A percentile compares a stretch with the other conserved stretches of the same genome.
These are phyloP conservation scores for Coemansia sp. DNA, from an alignment of 192 early-diverging fungal species.

Conservation along the genomic window DNA sequence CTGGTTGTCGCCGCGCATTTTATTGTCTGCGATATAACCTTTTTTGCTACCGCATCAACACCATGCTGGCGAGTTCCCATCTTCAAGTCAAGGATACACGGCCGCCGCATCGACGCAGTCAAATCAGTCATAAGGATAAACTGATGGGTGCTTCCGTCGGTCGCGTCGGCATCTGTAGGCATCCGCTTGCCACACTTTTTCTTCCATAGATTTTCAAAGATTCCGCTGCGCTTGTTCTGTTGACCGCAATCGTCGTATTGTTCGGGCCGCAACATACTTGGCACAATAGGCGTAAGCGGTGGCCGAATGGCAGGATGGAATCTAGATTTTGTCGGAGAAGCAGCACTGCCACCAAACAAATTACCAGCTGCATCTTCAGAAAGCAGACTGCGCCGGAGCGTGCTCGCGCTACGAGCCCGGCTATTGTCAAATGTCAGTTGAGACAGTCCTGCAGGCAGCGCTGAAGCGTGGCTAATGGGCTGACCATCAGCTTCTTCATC, in stretches of 20 bases:
- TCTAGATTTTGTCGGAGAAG: neutral
- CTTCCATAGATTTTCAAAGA: constrained; percentile 47
- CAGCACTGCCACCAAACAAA: neutral
- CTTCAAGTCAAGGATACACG: constrained; percentile 96
- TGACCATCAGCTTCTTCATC: too few species aligned
- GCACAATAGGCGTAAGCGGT: constrained; percentile 8
- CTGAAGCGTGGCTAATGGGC: neutral
- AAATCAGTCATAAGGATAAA: constrained; percentile 94
- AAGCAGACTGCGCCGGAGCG: constrained; percentile 30
- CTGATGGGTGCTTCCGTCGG: constrained; percentile 60
- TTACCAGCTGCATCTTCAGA: constrained; percentile 13
- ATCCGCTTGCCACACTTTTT: constrained; percentile 52
- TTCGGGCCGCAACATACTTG: neutral
- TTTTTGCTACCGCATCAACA: constrained; percentile 77
- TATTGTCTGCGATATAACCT: constrained; percentile 80
- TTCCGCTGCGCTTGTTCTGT: constrained; percentile 8
- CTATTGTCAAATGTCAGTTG: neutral
- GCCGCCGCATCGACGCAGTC: constrained; percentile 81
- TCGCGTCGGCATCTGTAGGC: constrained; percentile 38
- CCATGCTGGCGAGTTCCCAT: constrained; percentile 99
- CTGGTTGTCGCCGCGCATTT: constrained; percentile 95
- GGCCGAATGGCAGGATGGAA: neutral
- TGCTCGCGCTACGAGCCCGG: constrained; percentile 23
- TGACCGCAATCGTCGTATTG: neutral
- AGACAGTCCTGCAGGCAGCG: neutral